A percentile compares a stretch with the other conserved stretches of the same genome.
Conservation (phyloP, 2,329 filamentous ascomycete species). For the Apiospora koreana region DNA sequence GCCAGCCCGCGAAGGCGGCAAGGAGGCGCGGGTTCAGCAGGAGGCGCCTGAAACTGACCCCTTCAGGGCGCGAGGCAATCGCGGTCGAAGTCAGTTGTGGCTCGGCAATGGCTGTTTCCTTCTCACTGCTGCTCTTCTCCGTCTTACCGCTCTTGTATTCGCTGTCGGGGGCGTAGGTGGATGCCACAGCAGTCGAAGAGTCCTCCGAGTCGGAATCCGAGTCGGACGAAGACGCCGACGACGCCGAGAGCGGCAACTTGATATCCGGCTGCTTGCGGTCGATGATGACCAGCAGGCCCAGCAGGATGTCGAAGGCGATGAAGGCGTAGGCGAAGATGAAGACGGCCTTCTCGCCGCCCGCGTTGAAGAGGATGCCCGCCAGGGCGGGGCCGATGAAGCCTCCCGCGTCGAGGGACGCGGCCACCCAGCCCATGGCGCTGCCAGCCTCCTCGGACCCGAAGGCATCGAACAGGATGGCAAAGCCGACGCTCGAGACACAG, state of each 20-base stretch:
- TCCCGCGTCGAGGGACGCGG: slow-evolving; percentile 17
- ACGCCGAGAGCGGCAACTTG: background rate
- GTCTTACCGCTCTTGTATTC: background rate
- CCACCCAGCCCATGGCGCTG: slow-evolving; percentile 18
- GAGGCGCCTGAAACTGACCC: background rate
- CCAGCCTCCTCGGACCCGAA: slow-evolving; percentile 16
- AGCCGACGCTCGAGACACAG: slow-evolving; percentile 17
- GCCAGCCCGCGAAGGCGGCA: slow-evolving; percentile 6
- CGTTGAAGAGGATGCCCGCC: slow-evolving; percentile 18
- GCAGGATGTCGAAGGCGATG: slow-evolving; percentile 8
- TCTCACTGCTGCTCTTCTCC: background rate
- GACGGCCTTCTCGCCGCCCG: slow-evolving; percentile 14
- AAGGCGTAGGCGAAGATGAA: slow-evolving; percentile 15
- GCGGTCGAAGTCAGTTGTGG: background rate
- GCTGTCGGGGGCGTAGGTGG: background rate
- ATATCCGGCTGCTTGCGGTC: background rate
- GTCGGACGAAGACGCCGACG: background rate
- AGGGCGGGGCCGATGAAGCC: slow-evolving; percentile 18
- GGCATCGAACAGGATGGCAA: slow-evolving; percentile 17
- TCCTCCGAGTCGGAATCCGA: background rate
- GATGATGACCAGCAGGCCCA: slow-evolving; percentile 14
- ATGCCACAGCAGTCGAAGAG: background rate
- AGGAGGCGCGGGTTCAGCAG: slow-evolving; percentile 7
- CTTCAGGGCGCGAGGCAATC: background rate
- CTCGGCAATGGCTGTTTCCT: background rate